Percentiles rank a stretch among this genome's conserved stretches.
Evolutionary conservation across 2,329 filamentous ascomycete genomes (phyloP).

Genomic region (Mariannaea elegans): DNA sequence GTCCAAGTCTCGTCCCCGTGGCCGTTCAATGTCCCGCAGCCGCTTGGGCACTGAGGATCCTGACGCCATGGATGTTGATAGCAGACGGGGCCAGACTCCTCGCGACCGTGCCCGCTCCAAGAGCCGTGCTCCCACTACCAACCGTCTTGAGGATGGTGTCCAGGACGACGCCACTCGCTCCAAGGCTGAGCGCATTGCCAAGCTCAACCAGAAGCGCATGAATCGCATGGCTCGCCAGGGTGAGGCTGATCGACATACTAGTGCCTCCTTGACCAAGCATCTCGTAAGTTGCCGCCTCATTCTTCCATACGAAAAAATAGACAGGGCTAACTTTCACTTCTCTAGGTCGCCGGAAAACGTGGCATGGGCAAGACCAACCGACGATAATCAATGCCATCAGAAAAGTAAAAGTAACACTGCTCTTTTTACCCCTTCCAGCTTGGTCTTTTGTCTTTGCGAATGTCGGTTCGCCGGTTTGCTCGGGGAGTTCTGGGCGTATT

Average conservation of each 20-base stretch:
- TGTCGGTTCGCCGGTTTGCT: conserved; percentile 33
- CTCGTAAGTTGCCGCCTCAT: conserved; percentile 71
- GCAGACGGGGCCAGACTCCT: conserved; percentile 48
- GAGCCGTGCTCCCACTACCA: conserved; percentile 70
- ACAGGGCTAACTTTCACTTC: conserved; percentile 21
- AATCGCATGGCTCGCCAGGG: conserved; percentile 97
- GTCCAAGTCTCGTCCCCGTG: conserved; percentile 69
- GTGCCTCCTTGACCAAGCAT: conserved; percentile 85
- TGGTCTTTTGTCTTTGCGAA: conserved; percentile 36
- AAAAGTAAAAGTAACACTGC: conserved; percentile 34
- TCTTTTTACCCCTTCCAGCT: conserved; percentile 31
- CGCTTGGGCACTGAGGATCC: conserved; percentile 69
- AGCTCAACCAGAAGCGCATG: conserved; percentile 97
- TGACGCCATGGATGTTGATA: conserved; percentile 80
- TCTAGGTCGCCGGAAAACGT: conserved; percentile 86
- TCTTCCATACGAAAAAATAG: background rate
- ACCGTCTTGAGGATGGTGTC: conserved; percentile 82
- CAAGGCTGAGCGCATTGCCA: conserved; percentile 87
- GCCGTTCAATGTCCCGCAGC: conserved; percentile 73
- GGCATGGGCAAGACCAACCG: conserved; percentile 88
- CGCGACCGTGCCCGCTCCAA: conserved; percentile 74
- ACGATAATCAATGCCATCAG: conserved; percentile 55
- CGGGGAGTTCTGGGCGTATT: conserved; percentile 44
- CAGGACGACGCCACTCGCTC: conserved; percentile 70
- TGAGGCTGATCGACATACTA: conserved; percentile 92